Percentiles rank a stretch among this genome's conserved stretches.
These are phyloP conservation scores for Bipolaris sorokiniana DNA, from an alignment of 2,329 filamentous ascomycete species.

Conservation along the genomic window DNA sequence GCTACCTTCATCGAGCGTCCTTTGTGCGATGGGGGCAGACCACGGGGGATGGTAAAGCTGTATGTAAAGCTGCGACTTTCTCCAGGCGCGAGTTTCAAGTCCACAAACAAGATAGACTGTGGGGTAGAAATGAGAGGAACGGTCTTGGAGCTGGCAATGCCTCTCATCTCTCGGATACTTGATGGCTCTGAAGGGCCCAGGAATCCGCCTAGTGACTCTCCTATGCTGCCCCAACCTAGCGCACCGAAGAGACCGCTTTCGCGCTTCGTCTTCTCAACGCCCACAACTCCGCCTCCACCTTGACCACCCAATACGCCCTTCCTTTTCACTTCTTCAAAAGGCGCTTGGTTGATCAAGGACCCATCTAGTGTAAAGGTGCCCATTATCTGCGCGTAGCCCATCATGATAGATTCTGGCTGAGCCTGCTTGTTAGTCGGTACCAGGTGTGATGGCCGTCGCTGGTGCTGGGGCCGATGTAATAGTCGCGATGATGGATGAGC, in stretches of 20 bases:
- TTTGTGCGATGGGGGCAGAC: conserved; percentile 87
- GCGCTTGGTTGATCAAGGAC: conserved; percentile 84
- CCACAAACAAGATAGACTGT: conserved; percentile 94
- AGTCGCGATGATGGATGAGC: conserved; percentile 57
- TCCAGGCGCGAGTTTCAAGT: conserved; percentile 83
- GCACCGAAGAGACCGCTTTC: conserved; percentile 81
- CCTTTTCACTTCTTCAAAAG: conserved; percentile 94
- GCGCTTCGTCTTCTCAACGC: conserved; percentile 74
- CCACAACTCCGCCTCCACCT: conserved; percentile 80
- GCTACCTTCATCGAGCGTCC: conserved; percentile 93
- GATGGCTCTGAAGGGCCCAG: conserved; percentile 87
- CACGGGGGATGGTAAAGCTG: conserved; percentile 81
- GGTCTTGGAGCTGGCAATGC: conserved; percentile 80
- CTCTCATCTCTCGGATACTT: conserved; percentile 94
- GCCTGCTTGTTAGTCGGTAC: conserved; percentile 40
- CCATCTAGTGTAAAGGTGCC: conserved; percentile 92
- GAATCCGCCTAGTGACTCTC: conserved; percentile 84
- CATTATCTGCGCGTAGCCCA: conserved; percentile 95
- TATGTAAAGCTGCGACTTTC: conserved; percentile 90
- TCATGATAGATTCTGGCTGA: conserved; percentile 83
- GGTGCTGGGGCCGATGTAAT: conserved; percentile 47
- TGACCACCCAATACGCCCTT: conserved; percentile 90
- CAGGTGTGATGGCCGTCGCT: conserved; percentile 40
- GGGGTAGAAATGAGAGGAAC: conserved; percentile 93
- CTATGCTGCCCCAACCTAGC: conserved; percentile 86